phyloP scores from a whole-genome alignment of 2,329 filamentous ascomycete species.

The Aspergillus fructus region DNA sequence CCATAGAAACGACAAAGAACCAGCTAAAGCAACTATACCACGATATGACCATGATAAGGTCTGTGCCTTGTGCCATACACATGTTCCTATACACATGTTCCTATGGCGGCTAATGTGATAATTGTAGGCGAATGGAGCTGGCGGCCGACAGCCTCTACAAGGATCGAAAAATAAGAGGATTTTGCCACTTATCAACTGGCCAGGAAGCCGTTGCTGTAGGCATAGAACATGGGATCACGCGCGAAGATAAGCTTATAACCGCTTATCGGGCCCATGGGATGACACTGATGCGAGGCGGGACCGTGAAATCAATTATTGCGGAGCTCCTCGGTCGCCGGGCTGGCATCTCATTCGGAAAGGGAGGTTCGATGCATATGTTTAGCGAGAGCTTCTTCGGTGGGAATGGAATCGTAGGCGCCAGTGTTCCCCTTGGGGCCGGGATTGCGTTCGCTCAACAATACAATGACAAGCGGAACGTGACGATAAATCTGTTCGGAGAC shows the following conservation, averaged over 20 bases:
- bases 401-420: slow-evolving; percentile 96
- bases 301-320: slow-evolving; percentile 84
- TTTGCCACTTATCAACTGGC: slow-evolving; percentile 95
- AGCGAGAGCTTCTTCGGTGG: slow-evolving; percentile 92
- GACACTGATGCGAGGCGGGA: slow-evolving; percentile 87
- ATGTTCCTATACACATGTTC: too few relatives aligned
- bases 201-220: slow-evolving; percentile 95
- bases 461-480: slow-evolving; percentile 75
- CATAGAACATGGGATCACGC: slow-evolving; percentile 90
- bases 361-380: slow-evolving; percentile 99
- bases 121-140: slow-evolving; percentile 89
- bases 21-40: slow-evolving; percentile 96
- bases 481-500: slow-evolving; percentile 87
- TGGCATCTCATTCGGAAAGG: slow-evolving; percentile 95
- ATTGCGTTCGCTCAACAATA: slow-evolving; percentile 96
- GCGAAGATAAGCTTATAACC: slow-evolving; percentile 88
- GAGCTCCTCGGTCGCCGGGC: slow-evolving; percentile 89
- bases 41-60: slow-evolving; percentile 91
- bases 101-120: not conserved
- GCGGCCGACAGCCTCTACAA: slow-evolving; percentile 95
- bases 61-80: not conserved
- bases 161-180: slow-evolving; percentile 98
- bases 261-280: slow-evolving; percentile 97
- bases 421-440: slow-evolving; percentile 92
- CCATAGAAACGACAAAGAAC: slow-evolving; percentile 85